Conservation (phyloP, 495 filamentous ascomycete species). For the Penicillium daleae region DNA sequence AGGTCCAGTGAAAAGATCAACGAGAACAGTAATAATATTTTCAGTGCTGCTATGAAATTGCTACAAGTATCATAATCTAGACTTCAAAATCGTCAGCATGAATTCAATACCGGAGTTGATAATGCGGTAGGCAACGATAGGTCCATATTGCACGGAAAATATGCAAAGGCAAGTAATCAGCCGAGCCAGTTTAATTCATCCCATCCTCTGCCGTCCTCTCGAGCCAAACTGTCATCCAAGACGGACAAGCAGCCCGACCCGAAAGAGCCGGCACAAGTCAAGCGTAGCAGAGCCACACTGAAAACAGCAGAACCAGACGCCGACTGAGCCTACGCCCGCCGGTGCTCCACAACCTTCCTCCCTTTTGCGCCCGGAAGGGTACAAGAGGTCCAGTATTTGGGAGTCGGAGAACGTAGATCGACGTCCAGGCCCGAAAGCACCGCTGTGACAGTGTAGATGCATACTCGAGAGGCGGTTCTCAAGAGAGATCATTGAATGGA, state of each 20-base stretch:
- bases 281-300: conserved; percentile 51
- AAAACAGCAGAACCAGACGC: conserved; percentile 27
- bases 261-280: conserved; percentile 44
- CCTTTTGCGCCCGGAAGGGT: conserved; percentile 36
- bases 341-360: conserved; percentile 94
- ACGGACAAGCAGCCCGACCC: conserved; percentile 51
- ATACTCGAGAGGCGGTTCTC: conserved; percentile 59
- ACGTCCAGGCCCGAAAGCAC: conserved; percentile 25
- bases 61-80: neutral
- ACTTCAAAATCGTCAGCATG: conserved; percentile 23
- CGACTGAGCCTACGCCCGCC: conserved; percentile 36
- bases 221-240: conserved; percentile 53
- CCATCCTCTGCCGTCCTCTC: conserved; percentile 55
- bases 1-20: neutral
- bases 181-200: conserved; percentile 68
- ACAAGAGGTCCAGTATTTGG: conserved; percentile 67
- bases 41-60: too few species aligned
- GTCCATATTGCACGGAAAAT: conserved; percentile 14
- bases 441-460: conserved; percentile 25
- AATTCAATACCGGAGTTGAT: conserved; percentile 7
- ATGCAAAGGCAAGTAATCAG: conserved; percentile 50
- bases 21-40: neutral
- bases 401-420: conserved; percentile 61
- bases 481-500: conserved; percentile 95
- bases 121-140: conserved; percentile 9